Conservation (phyloP, 164 flowering plant species). For the Aristolochia contorta region DNA sequence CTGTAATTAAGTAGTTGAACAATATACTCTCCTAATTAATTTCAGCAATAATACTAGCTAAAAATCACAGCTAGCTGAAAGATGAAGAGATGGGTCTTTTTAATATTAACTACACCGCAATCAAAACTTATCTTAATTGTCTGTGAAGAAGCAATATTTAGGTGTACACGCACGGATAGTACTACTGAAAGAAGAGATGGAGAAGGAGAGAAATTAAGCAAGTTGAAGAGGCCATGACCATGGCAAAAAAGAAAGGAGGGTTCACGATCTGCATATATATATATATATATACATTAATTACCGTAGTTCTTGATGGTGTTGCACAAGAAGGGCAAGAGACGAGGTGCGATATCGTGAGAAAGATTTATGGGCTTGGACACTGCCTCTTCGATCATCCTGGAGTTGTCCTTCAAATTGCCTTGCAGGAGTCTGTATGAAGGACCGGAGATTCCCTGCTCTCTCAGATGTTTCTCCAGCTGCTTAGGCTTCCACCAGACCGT, state of each 20-base stretch:
- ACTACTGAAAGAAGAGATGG: no score
- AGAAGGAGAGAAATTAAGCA: no score
- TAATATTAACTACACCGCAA: no score
- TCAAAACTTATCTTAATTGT: no score
- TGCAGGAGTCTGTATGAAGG: conserved; percentile 6
- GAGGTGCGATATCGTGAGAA: conserved; percentile 13
- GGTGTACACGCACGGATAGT: no score
- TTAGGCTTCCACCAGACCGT: conserved; percentile 5
- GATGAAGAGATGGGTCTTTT: background rate
- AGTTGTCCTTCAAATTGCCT: conserved; percentile 7
- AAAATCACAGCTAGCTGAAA: background rate
- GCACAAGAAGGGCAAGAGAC: conserved; percentile 12
- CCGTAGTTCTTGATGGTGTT: conserved; percentile 3
- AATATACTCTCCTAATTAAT: background rate
- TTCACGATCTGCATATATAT: no score
- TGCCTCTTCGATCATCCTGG: conserved; percentile 5
- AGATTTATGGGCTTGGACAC: conserved; percentile 12
- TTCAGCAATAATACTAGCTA: background rate
- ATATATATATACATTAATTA: background rate
- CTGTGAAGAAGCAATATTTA: no score
- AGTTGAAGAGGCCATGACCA: no score
- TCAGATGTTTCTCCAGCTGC: conserved; percentile 5
- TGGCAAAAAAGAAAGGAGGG: no score
- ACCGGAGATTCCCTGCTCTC: conserved; percentile 10
- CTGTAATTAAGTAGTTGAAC: conserved; percentile 18